Evolutionary conservation across 495 filamentous ascomycete genomes (phyloP), one percentile per base, ranked within the genome.

Genomic region (Friedmanniomyces endolithicus): DNA sequence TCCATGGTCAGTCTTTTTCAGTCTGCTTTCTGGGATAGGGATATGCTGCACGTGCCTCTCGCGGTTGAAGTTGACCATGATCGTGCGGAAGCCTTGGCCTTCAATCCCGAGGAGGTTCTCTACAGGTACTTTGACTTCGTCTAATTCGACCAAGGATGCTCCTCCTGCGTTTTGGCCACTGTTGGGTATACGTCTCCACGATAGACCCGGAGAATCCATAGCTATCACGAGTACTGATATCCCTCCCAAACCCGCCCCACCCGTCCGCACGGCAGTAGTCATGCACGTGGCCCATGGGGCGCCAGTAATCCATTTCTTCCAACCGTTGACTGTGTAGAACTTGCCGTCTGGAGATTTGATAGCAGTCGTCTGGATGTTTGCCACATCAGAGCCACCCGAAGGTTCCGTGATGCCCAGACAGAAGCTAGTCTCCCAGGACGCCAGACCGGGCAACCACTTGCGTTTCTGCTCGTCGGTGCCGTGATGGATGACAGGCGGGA

Each of bases 271-370:
- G 23, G 76, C 77, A 50, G 77, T 72, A 1, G 76, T 80, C 29
- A 72, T 71, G 59, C 74, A 75, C 40, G 75, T 72, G 7, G 77
- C 75, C 72, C 74, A 78, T 7, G 76, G 69, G 11, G 68, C 75
- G 53, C 76, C 76, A 20, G 77, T 80, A 37, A 80, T 78, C 77
- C 77, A 80, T 56, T 80, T 78, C 69, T 80, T 78, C 11, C 68
- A 66, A 4, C 77, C 77, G 60, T 78, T 78, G 12, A 78, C 76
- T 27, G 78, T 57, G 48, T 78, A 80, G 53, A 68, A 60, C 48
- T 74, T 68, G 0, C 72, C 74, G 27, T 75, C 63, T 0, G 66
- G 59, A 14, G 48, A 24, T 23, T 53, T 54, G 11, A 67, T 61
- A 0, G 77, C 76, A 0, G 74, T 78, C 2, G 75, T 78, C 23